Percentiles rank a stretch among this genome's conserved stretches.
These are phyloP conservation scores for Calonectria hawksworthii DNA, from an alignment of 2,329 filamentous ascomycete species.

Conservation along the genomic window DNA sequence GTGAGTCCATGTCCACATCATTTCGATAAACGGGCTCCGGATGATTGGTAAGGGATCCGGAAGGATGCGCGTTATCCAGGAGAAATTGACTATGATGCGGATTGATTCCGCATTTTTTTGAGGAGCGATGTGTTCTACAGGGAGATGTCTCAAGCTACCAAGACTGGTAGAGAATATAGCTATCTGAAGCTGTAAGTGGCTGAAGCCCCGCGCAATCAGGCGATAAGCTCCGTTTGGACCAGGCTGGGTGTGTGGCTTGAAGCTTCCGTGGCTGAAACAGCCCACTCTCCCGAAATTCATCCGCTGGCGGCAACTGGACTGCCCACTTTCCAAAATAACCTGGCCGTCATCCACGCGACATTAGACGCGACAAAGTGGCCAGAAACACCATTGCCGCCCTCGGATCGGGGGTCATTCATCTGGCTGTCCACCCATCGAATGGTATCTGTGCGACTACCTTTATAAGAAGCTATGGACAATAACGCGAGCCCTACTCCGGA, in stretches of 20 bases:
- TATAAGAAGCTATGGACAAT: constrained; percentile 63
- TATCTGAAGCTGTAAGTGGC: constrained; percentile 33
- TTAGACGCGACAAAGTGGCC: constrained; percentile 48
- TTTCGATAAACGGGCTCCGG: constrained; percentile 28
- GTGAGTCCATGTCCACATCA: constrained; percentile 67
- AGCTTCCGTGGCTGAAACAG: constrained; percentile 29
- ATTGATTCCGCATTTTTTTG: not conserved
- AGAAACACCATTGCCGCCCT: constrained; percentile 47
- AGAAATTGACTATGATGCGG: not conserved
- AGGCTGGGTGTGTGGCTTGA: constrained; percentile 20
- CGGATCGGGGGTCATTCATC: constrained; percentile 44
- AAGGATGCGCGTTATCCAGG: not conserved
- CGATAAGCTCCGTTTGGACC: not conserved
- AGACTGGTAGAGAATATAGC: constrained; percentile 32
- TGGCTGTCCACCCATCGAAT: constrained; percentile 35
- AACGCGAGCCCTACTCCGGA: constrained; percentile 68
- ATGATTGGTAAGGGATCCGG: not conserved
- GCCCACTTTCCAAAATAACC: constrained; percentile 46
- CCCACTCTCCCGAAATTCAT: constrained; percentile 42
- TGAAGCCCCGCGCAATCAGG: constrained; percentile 29
- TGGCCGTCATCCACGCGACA: constrained; percentile 45
- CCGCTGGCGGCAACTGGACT: constrained; percentile 35
- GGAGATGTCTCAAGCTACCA: not conserved
- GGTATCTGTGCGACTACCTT: constrained; percentile 38
- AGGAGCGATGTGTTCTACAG: not conserved